Base-by-base conservation (phyloP, 306 rosid genomes). In the Oemleria cerasiformis region DNA sequence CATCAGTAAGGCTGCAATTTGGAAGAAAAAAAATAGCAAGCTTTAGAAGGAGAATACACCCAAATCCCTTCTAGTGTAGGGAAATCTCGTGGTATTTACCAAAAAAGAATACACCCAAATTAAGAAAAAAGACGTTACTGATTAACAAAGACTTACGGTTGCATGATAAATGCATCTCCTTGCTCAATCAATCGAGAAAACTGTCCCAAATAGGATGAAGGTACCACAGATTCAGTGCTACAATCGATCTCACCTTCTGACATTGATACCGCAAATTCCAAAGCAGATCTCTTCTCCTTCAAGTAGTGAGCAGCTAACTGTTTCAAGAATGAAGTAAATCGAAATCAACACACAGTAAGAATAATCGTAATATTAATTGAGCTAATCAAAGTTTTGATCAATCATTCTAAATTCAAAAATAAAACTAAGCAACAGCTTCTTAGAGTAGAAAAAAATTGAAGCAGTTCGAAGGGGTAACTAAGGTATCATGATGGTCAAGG, bases 221-320 rank as follows among this genome's bases (percentile, higher is more conserved):
- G 92, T 72, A 78, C 90, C 76, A 91, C 90, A 55, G 96, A 87
- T 67, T 86, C 97, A 68, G 87, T 79, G 50, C 72, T 78, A 60
- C 50, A 77, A 74, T 88, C 88, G 68, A 78, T 78, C 72, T 80
- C 92, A 68, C 76, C 72, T 82, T 86, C 94, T 47, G 89, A 83
- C 94, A 91, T 87, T 39, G 92, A 86, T 45, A 81, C 70, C 20
- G 87, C 78, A 78, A 91, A 76, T 73, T 94, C 98, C 75, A 94
- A 80, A 61, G 88, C 82, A 34, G 89, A 82, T 77, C 96, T 86
- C 84, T 94, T 91, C 88, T 94, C 88, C 72, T 83, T 87, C 79
- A 91, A 74, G 88, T 91, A 89, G 47, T 89, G 90, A 73, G 97
- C 97, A 38, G 97, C 96, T 72, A 84, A 77, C 98, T 94, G 95